Base-by-base conservation (phyloP, 2,329 filamentous ascomycete genomes). In the Biscogniauxia mediterranea region DNA sequence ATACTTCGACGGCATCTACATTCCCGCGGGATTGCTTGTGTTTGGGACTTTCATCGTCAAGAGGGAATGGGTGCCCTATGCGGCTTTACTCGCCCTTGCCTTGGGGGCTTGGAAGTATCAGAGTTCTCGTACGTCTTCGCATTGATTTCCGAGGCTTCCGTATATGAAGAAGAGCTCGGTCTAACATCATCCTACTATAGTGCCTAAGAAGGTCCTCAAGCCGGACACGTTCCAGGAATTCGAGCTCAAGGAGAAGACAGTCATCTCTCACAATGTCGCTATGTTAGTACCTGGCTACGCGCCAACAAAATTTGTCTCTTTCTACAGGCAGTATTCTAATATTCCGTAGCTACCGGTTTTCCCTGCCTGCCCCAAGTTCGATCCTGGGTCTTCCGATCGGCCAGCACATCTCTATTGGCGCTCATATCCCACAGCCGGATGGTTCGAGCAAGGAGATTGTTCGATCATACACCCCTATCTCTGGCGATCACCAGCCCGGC, bases 341-440 rank as follows among this genome's bases (percentile, higher is more conserved):
- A 51, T 23, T 57, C 49, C 50, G n/a, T 52, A 92, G 89, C 81
- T 99, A 98, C 84, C 93, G 95, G 73, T 97, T 98, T 81, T 84
- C 85, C 67, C 91, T 99, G 50, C 93, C 93, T 60, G 83, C 83
- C 56, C 80, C 88, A 50, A 89, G 82, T 70, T 86, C 91, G 69
- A 92, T 97, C 76, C 91, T 98, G 72, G 95, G 95, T 73, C 90
- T 98, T 52, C 94, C 95, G 68, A 98, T 98, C 81, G 95, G 95
- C 74, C 95, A 99, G 82, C 95, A 99, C 83, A 97, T 99, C 79
- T 97, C 94, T 65, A 92, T 99, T 74, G 92, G 90, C 69, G 94
- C 93, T 59, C 86, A 85, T 60, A 86, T 93, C 64, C 71, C 78
- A 52, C 85, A 89, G 72, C 78, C 81, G 60, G 87, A 91, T 71